These are phyloP conservation scores for Lactarius vividus DNA, from an alignment of 768 basidiomycete species.

Conservation along the genomic window DNA sequence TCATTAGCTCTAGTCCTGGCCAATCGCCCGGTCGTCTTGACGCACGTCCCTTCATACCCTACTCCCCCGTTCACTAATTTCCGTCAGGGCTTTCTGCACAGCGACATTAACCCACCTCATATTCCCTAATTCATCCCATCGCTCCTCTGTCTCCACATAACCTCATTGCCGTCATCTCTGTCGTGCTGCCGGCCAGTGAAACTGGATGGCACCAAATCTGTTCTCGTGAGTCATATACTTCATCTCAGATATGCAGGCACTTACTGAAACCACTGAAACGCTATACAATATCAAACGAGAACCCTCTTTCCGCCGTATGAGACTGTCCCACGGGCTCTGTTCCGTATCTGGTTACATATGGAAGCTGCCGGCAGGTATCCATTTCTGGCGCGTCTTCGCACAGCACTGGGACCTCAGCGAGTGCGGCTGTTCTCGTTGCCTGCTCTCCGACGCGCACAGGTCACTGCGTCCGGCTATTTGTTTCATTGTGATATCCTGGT, in stretches of 20 bases:
- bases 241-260: neutral
- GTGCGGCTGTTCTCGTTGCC: neutral
- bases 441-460: neutral
- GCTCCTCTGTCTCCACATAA: slow-evolving; percentile 11
- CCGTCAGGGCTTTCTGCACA: slow-evolving; percentile 4
- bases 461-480: neutral
- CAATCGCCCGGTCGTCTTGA: slow-evolving; percentile 19
- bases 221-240: slow-evolving; percentile 9
- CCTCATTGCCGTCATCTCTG: slow-evolving; percentile 2
- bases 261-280: slow-evolving; percentile 6
- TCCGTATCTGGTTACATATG: slow-evolving; percentile 14
- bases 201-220: neutral
- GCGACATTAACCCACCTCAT: slow-evolving; percentile 21
- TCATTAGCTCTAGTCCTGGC: slow-evolving; percentile 22
- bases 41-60: slow-evolving; percentile 1
- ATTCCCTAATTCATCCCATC: slow-evolving; percentile 16
- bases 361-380: slow-evolving; percentile 25
- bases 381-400: slow-evolving; percentile 18
- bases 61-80: slow-evolving; percentile 16
- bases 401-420: slow-evolving; percentile 1
- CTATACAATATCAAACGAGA: slow-evolving; percentile 11
- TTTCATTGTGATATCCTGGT: neutral
- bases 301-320: slow-evolving; percentile 9
- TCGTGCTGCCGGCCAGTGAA: neutral
- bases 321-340: slow-evolving; percentile 1